Percentiles rank a stretch among this genome's conserved stretches.
Evolutionary conservation across 805 yeast species (phyloP).

Genomic region (Candida arabinofermentans): DNA sequence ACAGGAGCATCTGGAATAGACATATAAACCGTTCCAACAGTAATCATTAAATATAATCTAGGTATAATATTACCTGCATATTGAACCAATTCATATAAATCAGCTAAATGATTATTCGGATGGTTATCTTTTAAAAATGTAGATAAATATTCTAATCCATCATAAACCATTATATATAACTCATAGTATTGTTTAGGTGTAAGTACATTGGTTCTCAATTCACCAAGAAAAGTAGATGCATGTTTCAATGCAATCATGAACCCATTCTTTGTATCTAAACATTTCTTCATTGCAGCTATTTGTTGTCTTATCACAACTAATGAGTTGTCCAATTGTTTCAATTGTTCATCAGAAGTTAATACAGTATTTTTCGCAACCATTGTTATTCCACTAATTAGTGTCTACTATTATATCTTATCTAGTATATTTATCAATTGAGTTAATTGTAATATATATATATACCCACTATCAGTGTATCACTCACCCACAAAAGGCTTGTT

Average conservation of each 20-base stretch:
- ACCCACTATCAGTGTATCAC: background rate
- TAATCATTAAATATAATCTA: constrained; percentile 87
- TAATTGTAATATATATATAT: background rate
- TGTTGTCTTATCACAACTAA: constrained; percentile 60
- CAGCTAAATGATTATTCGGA: constrained; percentile 71
- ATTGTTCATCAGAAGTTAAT: constrained; percentile 25
- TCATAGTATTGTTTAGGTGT: constrained; percentile 94
- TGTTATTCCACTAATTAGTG: background rate
- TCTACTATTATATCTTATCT: no score
- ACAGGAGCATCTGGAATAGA: constrained; percentile 72
- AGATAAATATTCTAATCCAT: constrained; percentile 69
- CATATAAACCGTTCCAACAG: constrained; percentile 90
- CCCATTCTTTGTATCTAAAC: constrained; percentile 59
- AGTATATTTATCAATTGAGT: background rate
- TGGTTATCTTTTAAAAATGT: constrained; percentile 63
- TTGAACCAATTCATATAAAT: constrained; percentile 90
- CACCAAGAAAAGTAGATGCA: constrained; percentile 76
- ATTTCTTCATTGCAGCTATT: constrained; percentile 68
- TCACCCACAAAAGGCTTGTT: no score
- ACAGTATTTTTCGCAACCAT: constrained; percentile 13
- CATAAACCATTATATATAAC: constrained; percentile 77
- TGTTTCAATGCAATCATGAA: constrained; percentile 87
- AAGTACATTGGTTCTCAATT: constrained; percentile 68
- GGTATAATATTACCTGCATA: constrained; percentile 94
- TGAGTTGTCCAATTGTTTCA: constrained; percentile 39